Evolutionary conservation across 192 early-diverging fungal genomes (phyloP), one percentile per base, ranked within the genome.

Genomic region (Backusella morwellensis): DNA sequence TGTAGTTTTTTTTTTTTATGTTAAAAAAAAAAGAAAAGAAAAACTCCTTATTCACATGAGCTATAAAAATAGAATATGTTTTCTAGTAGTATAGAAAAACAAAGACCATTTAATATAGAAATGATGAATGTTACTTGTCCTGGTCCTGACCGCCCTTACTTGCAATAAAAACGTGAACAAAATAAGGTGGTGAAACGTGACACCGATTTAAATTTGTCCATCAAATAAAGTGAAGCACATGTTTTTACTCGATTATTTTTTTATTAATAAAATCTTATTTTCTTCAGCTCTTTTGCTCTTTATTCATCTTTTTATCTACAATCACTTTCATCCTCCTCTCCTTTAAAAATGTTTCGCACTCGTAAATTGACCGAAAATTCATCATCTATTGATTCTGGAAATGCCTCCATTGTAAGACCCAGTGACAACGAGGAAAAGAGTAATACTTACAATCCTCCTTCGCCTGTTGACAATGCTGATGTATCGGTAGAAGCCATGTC

Each of bases 81-180:
- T 70, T 81, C 86, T 7, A 77, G 41, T 35, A 47, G 36, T 12
- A 69, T 34, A 8, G 73, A 84, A 68, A 87, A 87, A 40, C 4
- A 77, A 9, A 41, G 7, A 11, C 75, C 82, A 0, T 82, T 79
- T 73, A 72, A 81, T 34, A 68, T 84, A 0, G 73, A 75, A 19
- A 78, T 81, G 23, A 72, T 87, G 11, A 66, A 78, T 36, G 80
- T 87, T 29, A 72, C 77, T 66, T 87, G 86, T 50, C 86, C 86
- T 69, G 77, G 79, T 21, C 73, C 84, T 34, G 50, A 70, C 0
- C 74, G 83, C n/a, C 83, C 77, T 38, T 81, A 77, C 23, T 63
- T 77, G 15, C 75, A 80, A 74, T 81, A 77, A 66, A 68, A 47
- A 29, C 36, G 70, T 75, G 67, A 68, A 44, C 29, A 69, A 14